Base-by-base conservation (phyloP, 2,329 filamentous ascomycete species). In the Epichloe typhina region DNA sequence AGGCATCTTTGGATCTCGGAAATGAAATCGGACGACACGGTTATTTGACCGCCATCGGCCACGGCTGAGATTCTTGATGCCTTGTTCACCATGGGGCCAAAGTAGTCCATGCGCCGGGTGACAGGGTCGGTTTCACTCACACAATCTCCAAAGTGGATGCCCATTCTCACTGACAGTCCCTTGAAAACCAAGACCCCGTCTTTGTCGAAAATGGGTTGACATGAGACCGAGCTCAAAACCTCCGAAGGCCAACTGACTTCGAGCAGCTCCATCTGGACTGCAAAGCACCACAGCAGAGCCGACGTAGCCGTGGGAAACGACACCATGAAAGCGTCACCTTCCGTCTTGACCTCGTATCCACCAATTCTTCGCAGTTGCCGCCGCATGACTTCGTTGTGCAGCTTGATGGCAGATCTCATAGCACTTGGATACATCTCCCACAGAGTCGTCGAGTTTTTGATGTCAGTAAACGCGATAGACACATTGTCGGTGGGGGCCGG, bases 241-340 rank as follows among this genome's bases (percentile, higher is more conserved):
- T 98, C 93, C 9, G 87, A 82, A 2, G 93, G 93, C 93, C 93
- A 98, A 59, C 83, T 80, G 19, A 94, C 87, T 57, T 95, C 87
- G 2, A 98, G 78, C 4, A 98, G 79, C 61, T 85, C 79, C 57
- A 83, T 84, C 66, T 98, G 93, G 31, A 96, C 90, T 21, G 89
- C 88, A 69, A 98, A 98, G 59, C 86, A 94, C 93, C 93, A 98
- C 7, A 98, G 76, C 46, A 98, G 71, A 5, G 93, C 93, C 8
- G 90, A 93, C 1, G 93, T 97, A 2, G 93, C 89, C 0, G 93
- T 97, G 2, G 90, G 88, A 68, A 98, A 98, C 9, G 91, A 95
- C 35, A 98, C 93, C 90, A 98, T 97, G 62, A 98, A 98, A 8
- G 93, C 93, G 69, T 98, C 93, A 58, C 93, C 93, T 87, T 98